Conservation (phyloP, 2,329 filamentous ascomycete genomes). For the Talaromyces sp. region DNA sequence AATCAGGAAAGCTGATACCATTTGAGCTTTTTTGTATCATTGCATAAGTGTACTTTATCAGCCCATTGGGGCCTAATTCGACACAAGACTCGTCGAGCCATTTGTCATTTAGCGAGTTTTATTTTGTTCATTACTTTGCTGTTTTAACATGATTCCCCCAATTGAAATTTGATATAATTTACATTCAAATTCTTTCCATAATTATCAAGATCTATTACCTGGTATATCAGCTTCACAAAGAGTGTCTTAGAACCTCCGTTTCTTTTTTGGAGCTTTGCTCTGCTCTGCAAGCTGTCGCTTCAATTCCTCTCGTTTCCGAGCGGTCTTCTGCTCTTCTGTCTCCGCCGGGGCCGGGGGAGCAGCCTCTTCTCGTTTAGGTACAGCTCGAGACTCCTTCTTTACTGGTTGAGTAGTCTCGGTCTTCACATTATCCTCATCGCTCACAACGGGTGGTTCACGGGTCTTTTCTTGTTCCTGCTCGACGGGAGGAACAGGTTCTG, state of each 20-base stretch:
- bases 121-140: neutral
- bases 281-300: slow-evolving; percentile 57
- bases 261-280: slow-evolving; percentile 60
- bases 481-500: neutral
- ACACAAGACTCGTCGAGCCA: neutral
- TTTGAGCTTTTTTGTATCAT: neutral
- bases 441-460: neutral
- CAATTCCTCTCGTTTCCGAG: slow-evolving; percentile 59
- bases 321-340: slow-evolving; percentile 56
- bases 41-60: neutral
- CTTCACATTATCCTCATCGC: neutral
- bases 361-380: neutral
- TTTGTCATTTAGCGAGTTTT: neutral
- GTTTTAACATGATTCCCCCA: slow-evolving; percentile 8
- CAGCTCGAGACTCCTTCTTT: neutral
- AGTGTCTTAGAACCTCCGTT: slow-evolving; percentile 52
- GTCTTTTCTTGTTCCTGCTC: neutral
- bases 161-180: neutral
- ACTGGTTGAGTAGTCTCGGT: neutral
- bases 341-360: neutral
- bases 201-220: neutral
- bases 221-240: neutral
- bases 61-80: too few relatives aligned
- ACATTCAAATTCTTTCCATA: neutral
- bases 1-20: too few relatives aligned